Evolutionary conservation across 306 rosid genomes (phyloP).

Genomic region (Hippophae gyantsensis): DNA sequence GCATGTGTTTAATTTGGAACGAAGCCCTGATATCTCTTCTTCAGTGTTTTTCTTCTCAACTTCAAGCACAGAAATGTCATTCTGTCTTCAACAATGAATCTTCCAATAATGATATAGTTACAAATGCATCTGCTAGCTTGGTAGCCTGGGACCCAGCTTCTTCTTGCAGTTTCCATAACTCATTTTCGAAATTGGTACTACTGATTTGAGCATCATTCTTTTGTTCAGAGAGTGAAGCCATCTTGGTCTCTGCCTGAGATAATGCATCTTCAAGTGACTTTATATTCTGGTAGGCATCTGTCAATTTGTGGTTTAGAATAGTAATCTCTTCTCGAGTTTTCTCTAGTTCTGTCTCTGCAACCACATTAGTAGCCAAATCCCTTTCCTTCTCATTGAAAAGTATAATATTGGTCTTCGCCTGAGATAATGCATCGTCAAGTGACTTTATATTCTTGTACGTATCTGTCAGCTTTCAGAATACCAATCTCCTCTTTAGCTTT

Average conservation of each 20-base stretch:
- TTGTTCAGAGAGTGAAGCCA: conserved; percentile 49
- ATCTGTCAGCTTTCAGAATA: conserved; percentile 47
- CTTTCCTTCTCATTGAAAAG: conserved; percentile 60
- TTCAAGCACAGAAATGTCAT: conserved; percentile 45
- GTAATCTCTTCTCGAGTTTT: conserved; percentile 51
- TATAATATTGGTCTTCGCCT: conserved; percentile 28
- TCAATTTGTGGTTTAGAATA: conserved; percentile 40
- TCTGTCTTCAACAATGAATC: conserved; percentile 59
- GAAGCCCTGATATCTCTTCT: conserved; percentile 52
- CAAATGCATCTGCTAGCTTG: conserved; percentile 43
- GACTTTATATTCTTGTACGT: conserved; percentile 52
- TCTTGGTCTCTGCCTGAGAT: conserved; percentile 38
- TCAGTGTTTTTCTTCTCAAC: conserved; percentile 50
- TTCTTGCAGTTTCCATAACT: conserved; percentile 58
- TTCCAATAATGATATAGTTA: conserved; percentile 48
- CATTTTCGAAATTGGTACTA: conserved; percentile 51
- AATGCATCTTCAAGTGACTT: conserved; percentile 56
- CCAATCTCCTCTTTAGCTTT: conserved; percentile 53
- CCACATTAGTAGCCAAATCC: conserved; percentile 41
- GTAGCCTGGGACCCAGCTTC: conserved; percentile 44
- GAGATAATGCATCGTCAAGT: conserved; percentile 55
- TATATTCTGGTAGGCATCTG: conserved; percentile 54
- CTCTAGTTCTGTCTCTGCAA: conserved; percentile 53
- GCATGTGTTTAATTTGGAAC: conserved; percentile 57
- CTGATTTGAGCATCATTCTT: conserved; percentile 41